Base-by-base conservation (phyloP, 2,329 filamentous ascomycete genomes). In the Sporothrix brunneoviolacea region DNA sequence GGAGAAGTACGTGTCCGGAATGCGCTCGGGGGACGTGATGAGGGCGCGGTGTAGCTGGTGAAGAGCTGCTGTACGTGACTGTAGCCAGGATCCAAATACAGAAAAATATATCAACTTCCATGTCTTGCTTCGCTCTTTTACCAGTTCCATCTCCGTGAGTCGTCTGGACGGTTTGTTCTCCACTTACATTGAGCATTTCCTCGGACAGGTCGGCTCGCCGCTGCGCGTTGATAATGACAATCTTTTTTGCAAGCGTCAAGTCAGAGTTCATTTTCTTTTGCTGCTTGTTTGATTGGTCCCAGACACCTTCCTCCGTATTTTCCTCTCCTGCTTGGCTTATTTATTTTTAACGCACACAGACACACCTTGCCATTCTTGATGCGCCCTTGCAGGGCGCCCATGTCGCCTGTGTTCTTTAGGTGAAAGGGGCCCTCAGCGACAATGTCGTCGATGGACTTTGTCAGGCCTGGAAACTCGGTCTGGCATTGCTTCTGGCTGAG, bases 1-100 rank as follows among this genome's bases (percentile, higher is more conserved):
- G 38, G 73, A 66, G 59, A 82, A 72, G 56, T 75, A 64, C 22
- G 74, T 75, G 60, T 79, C 67, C 4, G 77, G 75, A 3, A 76
- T 56, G 0, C 65, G 65, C 5, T 67, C 61, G 0, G 75, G 74
- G 8, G 73, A 70, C 10, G 78, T 74, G 27, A 73, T 57, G 12
- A 80, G 60, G 5, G 76, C 75, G 52, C 73, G 70, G 59, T 79
- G 65, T 55, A 82, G 68, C 55, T 77, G 73, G 59, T 77, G 70
- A 1, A 81, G 68, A 9, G 72, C 70, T n/a, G 76, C 74, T 33
- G 67, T 68, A 44, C 74, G 71, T 53, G 75, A 73, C 63, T 72
- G 21, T 36, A 44, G 33, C 15, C 18, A 38, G 13, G 27, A 4
- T 18, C 18, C 30, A 47, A 47, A 3, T 15, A 45, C 18, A 38